Evolutionary conservation across 2,329 filamentous ascomycete species (phyloP).

Genomic region (Fusarium oligoseptatum): DNA sequence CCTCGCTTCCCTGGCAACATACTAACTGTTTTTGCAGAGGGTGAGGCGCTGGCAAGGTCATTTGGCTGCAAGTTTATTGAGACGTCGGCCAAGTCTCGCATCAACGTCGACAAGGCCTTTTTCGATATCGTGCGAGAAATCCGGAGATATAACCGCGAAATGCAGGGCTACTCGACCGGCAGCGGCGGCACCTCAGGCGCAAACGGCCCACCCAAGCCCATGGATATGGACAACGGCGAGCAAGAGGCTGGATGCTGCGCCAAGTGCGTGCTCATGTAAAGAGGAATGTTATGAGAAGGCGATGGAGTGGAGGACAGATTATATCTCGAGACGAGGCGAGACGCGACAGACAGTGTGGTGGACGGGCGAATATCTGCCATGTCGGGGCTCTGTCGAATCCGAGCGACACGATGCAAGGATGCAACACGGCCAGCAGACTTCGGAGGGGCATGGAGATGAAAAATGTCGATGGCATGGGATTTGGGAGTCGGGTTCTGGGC

Average conservation of each 20-base stretch:
- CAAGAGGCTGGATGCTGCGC: constrained; percentile 83
- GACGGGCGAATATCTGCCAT: constrained; percentile 26
- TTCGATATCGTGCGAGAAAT: constrained; percentile 99
- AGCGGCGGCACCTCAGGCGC: constrained; percentile 74
- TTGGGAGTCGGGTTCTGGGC: constrained; percentile 55
- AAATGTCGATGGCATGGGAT: constrained; percentile 53
- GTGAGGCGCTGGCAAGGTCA: constrained; percentile 83
- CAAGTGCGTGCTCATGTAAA: constrained; percentile 90
- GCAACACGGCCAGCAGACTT: constrained; percentile 35
- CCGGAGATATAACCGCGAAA: constrained; percentile 97
- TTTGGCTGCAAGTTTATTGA: constrained; percentile 99
- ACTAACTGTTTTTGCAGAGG: constrained; percentile 72
- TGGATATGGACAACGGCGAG: constrained; percentile 81
- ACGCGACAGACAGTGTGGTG: constrained; percentile 16
- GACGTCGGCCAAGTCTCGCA: constrained; percentile 97
- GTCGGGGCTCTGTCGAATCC: constrained; percentile 21
- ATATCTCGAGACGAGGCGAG: constrained; percentile 21
- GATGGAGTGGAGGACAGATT: constrained; percentile 26
- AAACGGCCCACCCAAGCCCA: constrained; percentile 75
- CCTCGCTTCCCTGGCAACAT: constrained; percentile 1
- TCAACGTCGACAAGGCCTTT: constrained; percentile 98
- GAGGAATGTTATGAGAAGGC: constrained; percentile 18
- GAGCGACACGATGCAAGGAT: constrained; percentile 35
- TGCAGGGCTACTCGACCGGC: constrained; percentile 85
- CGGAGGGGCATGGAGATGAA: constrained; percentile 37